Evolutionary conservation across 177 flowering plant species (phyloP), one percentile per base, ranked within the genome.

Genomic region (Tripterygium wilfordii): DNA sequence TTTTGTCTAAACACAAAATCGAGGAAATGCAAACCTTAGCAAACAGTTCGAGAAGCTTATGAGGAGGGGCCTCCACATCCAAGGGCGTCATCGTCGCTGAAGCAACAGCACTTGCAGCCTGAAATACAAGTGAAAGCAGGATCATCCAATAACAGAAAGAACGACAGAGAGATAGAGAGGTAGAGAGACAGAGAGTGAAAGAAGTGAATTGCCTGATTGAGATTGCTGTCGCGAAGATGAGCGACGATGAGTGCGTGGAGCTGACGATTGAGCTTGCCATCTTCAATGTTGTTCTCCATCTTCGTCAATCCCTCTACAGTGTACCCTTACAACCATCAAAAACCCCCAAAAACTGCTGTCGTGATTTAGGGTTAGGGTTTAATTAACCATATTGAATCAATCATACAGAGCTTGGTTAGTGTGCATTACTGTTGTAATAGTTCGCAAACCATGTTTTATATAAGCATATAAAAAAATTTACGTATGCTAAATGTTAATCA

Each of bases 31-130:
- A 18, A 60, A 88, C 96, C 96, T 88, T 88, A 6, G 90, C 77
- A 30, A 88, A 83, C 37, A 88, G 74, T 36, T 85, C 83, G 35
- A 83, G 62, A 42, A 88, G 94, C 73, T 51, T 77, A 58, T 80
- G 74, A 0, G 79, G 72, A 59, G 88, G 79, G 17, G 65, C 70
- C 60, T 85, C 90, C 5, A 69, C 81, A 49, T 74, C 69, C 65
- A 88, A 52, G 1, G 96, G 85, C 24, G 85, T 82, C 96, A 88
- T 82, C 2, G 96, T 88, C 26, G 94, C 88, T 3, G 86, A 65
- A 27, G 96, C 94, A 55, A 85, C 96, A 1, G 83, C 84, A 23
- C 68, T 69, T 4, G 96, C 96, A 55, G 86, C 96, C 96, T 87
- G 54, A 15, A 42, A 30, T 6, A 30, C 33, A 30, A 30, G 33